Percentiles rank a stretch among this genome's conserved stretches.
Conservation (phyloP, 2,329 filamentous ascomycete genomes). For the Onygenales sp. region DNA sequence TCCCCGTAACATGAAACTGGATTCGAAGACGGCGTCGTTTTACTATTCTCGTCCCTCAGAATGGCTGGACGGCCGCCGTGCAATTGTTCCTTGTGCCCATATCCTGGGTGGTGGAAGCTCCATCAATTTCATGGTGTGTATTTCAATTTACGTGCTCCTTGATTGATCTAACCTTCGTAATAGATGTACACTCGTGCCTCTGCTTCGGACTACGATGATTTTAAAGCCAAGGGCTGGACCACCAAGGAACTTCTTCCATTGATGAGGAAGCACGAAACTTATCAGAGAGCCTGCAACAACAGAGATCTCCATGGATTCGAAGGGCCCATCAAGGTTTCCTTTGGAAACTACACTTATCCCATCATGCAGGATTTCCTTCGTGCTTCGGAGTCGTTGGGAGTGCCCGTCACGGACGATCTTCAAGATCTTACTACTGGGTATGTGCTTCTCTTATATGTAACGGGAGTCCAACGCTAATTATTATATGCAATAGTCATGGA, state of each 20-base stretch:
- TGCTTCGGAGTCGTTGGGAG: slow-evolving; percentile 62
- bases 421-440: slow-evolving; percentile 52
- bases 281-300: slow-evolving; percentile 57
- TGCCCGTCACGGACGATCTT: slow-evolving; percentile 65
- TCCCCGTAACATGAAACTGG: slow-evolving; percentile 68
- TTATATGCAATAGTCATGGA: slow-evolving; percentile 40
- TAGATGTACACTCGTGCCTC: slow-evolving; percentile 66
- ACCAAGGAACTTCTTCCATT: slow-evolving; percentile 65
- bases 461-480: background rate
- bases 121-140: slow-evolving; percentile 63
- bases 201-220: slow-evolving; percentile 67
- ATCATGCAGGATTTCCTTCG: slow-evolving; percentile 74
- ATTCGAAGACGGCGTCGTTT: slow-evolving; percentile 73
- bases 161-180: slow-evolving; percentile 2
- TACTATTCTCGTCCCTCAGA: slow-evolving; percentile 68
- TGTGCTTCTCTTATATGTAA: background rate
- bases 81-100: slow-evolving; percentile 65
- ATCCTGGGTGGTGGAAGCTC: slow-evolving; percentile 63
- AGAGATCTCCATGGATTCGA: slow-evolving; percentile 61
- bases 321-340: slow-evolving; percentile 73
- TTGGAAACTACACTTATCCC: slow-evolving; percentile 71
- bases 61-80: slow-evolving; percentile 60
- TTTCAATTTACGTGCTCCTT: background rate
- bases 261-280: slow-evolving; percentile 75
- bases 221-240: slow-evolving; percentile 69